Evolutionary conservation across 1,284 basidiomycete species (phyloP).

Genomic region (Ceratobasidium sp.): DNA sequence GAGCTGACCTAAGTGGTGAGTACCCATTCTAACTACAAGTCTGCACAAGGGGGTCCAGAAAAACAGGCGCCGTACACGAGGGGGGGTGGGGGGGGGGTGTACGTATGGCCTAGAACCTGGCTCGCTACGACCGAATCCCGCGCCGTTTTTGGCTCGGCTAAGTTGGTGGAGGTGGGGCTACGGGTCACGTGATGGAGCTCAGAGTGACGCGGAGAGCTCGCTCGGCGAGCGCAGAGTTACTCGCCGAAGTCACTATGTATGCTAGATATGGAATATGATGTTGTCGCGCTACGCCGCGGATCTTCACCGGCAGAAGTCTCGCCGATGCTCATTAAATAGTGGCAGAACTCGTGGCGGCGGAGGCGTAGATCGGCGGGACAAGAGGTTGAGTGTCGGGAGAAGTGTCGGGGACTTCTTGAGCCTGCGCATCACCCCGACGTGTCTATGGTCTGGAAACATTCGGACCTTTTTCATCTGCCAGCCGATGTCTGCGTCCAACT

Average conservation of each 20-base stretch:
- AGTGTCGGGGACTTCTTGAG: neutral
- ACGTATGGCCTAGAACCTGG: neutral
- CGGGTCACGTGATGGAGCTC: neutral
- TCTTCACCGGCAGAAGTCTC: no score
- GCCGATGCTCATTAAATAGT: no score
- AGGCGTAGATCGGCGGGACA: neutral
- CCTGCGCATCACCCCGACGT: neutral
- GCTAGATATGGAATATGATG: neutral
- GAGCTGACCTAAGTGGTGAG: no score
- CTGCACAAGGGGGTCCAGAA: neutral
- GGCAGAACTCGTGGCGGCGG: no score
- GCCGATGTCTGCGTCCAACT: neutral
- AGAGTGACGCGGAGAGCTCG: neutral
- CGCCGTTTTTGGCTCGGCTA: slow-evolving; percentile 3
- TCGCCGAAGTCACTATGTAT: slow-evolving; percentile 2
- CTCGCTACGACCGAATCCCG: neutral
- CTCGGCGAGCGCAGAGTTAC: neutral
- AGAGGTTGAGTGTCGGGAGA: neutral
- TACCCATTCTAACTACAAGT: no score
- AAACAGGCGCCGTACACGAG: neutral
- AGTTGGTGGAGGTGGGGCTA: neutral
- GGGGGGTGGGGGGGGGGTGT: neutral
- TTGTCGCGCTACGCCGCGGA: no score
- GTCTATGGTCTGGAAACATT: neutral
- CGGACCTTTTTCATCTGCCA: neutral